Evolutionary conservation across 148 eudicot species (phyloP).

Genomic region (Polygonum maritimum): DNA sequence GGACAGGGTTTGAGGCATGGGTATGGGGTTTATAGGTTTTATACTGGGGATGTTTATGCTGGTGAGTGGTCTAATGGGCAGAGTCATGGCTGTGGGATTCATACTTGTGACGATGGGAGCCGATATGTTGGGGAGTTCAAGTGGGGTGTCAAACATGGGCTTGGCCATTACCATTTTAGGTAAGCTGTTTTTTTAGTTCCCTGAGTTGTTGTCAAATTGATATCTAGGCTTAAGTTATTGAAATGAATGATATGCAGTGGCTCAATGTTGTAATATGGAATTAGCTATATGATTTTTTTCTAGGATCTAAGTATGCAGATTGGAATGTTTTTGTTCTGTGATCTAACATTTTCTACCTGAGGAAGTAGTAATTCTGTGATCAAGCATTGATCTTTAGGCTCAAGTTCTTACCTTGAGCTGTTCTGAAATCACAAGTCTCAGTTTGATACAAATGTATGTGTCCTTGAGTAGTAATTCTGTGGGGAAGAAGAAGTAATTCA

Average conservation of each 20-base stretch:
- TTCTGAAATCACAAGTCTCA: too few species aligned
- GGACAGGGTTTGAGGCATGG: constrained; percentile 91
- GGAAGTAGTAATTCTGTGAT: background rate
- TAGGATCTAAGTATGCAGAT: background rate
- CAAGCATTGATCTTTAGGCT: too few species aligned
- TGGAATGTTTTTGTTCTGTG: background rate
- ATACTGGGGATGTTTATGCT: constrained; percentile 88
- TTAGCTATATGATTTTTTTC: background rate
- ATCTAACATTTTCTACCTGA: background rate
- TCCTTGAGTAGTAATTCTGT: too few species aligned
- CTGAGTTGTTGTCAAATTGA: background rate
- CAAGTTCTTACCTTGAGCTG: too few species aligned
- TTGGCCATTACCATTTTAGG: constrained; percentile 95
- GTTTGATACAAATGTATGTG: too few species aligned
- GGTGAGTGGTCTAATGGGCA: constrained; percentile 98
- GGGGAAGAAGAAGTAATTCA: too few species aligned
- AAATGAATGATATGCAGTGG: background rate
- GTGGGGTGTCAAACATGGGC: constrained; percentile 96
- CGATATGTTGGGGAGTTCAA: constrained; percentile 89
- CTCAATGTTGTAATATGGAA: background rate
- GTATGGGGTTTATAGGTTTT: constrained; percentile 87
- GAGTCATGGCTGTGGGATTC: constrained; percentile 93
- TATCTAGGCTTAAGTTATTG: background rate
- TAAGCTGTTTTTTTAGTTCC: constrained; percentile 11
- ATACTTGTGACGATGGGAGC: constrained; percentile 94